Evolutionary conservation across 345 rosid species (phyloP), one percentile per base, ranked within the genome.

Genomic region (Reutealis trisperma): DNA sequence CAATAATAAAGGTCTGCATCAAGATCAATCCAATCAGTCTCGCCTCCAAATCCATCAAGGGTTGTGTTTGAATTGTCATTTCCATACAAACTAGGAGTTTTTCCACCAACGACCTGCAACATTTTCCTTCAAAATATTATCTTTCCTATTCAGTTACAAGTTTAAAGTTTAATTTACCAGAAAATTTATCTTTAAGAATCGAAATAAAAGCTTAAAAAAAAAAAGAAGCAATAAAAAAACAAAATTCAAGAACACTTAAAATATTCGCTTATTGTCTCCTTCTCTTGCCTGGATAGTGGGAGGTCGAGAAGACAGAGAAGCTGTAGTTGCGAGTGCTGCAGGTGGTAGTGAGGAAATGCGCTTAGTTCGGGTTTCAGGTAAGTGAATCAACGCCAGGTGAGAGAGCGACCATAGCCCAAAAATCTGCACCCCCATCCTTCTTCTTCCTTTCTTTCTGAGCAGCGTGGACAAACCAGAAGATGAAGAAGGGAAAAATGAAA

Each of bases 1-100:
- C 98, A 94, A 27, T 84, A 82, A 72, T 70, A 73, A 87, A 94
- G 93, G 78, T 93, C 97, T 72, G 93, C 82, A 77, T 94, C 97
- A 45, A 94, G 80, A 79, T 85, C 89, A 76, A 58, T 81, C 97
- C 97, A 93, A 82, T 93, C 92, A 42, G 71, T 70, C 65, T 89
- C 97, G 62, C 78, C 88, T 47, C 65, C 81, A 24, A 72, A 67
- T 61, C 76, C 77, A 19, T 79, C 83, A 67, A 82, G 72, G 22
- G 24, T 32, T 60, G 52, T 78, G 52, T 60, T 19, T 59, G 75
- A 75, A 69, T 79, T 70, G 32, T 73, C 79, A 44, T 72, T 83
- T 16, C 75, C 83, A 77, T 82, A 73, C 88, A 83, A 79, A 77
- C 64, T 79, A 37, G 74, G 80, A 52, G 70, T 73, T 62, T 83